Evolutionary conservation across 1,284 basidiomycete genomes (phyloP), one percentile per base, ranked within the genome.

Genomic region (Tremellales sp.): DNA sequence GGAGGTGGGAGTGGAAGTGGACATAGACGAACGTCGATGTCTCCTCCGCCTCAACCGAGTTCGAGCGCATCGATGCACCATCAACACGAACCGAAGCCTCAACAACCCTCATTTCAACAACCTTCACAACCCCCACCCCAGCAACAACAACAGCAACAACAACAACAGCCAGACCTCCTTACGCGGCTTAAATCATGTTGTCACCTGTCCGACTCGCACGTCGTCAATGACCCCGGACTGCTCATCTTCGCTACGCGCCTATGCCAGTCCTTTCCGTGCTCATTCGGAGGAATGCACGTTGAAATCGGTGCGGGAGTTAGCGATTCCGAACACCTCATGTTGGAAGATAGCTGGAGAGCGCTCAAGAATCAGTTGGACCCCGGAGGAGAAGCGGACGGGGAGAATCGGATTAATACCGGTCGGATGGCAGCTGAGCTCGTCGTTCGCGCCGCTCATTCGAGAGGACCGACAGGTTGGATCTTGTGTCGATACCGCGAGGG

Each of bases 401-500:
- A 73, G 55, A 72, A 73, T 45, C 57, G 69, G 50, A 73, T 73
- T 45, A 72, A 73, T 54, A 74, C 72, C 7, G 73, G 72, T 17
- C 62, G 70, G 45, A 70, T 73, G 65, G 72, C 73, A 4, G 68
- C 69, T n/a, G 73, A 75, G 54, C 54, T 73, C 40, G 68, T 75
- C 27, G 51, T 69, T 15, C 53, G 70, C 13, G 72, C 72, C 3
- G 68, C 67, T 3, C 56, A 62, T 17, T 52, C 56, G 3, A 60
- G 70, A 25, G 68, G 64, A 15, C 52, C 54, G 13, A 63, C 62
- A 23, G 57, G 58, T 10, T 70, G 64, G 65, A 69, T 74, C 36
- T 51, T 62, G 21, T 74, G 72, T 49, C 58, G 70, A 37, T 72
- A 61, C 41, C 64, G 65, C 45, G 68, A 71, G 48, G 72, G 72